Evolutionary conservation across 2,329 filamentous ascomycete species (phyloP), one percentile per base, ranked within the genome.

Genomic region (Pseudonectria buxi): DNA sequence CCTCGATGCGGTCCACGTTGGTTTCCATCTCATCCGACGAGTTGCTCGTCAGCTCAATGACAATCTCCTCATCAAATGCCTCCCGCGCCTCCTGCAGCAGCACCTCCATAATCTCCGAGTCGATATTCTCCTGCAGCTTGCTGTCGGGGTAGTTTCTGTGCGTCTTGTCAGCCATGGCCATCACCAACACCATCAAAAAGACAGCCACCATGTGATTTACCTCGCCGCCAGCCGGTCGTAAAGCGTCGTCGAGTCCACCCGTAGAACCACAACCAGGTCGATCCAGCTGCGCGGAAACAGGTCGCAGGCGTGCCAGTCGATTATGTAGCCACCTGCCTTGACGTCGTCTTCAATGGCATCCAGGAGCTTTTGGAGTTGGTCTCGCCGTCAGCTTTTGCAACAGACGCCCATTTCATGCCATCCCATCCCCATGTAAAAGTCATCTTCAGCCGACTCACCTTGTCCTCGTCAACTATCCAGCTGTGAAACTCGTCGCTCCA

Each of bases 281-380:
- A 98, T 83, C 86, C 89, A 94, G 55, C 83, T 83, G 57, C 84
- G 81, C 3, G 92, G 92, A 56, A 96, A 96, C 14, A 96, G 66
- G 54, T 96, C 92, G 66, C 90, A 96, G 3, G 89, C 90, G 64
- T 98, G 92, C 90, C 92, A 98, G 66, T 98, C 92, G 55, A 98
- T 84, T 50, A 98, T 79, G 61, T 79, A 86, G 14, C 92, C 92
- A 38, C 90, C 90, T 14, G 74, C 65, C 44, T 81, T 74, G 26
- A 86, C 74, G 42, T 92, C 82, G 37, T 85, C 76, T 64, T 96
- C 92, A 38, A 98, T 83, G 31, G 84, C 78, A 58, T 98, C 92
- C 14, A 98, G 73, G 24, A 98, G 67, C 81, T 88, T 50, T 24
- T 12, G n/a, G n/a, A n/a, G 30, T 26, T 35, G 46, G 18, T 22